Evolutionary conservation across 2,329 filamentous ascomycete species (phyloP), one percentile per base, ranked within the genome.

Genomic region (Emergomyces africanus): DNA sequence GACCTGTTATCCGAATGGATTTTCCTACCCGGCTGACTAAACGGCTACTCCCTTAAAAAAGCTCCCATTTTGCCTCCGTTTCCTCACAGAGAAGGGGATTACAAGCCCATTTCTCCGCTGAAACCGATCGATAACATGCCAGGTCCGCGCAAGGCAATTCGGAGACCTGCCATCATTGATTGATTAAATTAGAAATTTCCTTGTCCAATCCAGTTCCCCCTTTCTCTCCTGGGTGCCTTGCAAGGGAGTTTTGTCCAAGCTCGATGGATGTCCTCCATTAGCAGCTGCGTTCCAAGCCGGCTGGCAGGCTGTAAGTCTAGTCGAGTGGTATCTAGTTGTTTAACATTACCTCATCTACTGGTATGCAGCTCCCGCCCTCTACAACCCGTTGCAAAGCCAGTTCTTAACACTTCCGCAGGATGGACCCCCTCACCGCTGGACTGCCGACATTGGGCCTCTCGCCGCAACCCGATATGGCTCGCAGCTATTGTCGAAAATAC

Each of bases 211-310:
- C 49, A 35, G 49, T n/a, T 54, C 33, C 33, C 30, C n/a, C 12
- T 39, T 54, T 5, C 20, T 25, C n/a, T 39, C n/a, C 50, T 54
- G 5, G 3, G 5, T 4, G n/a, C 33, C 18, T 15, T 30, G 9
- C n/a, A 20, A 20, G 5, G 41, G 14, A 35, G 14, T 35, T 54
- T 41, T 28, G n/a, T 42, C n/a, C 23, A 9, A 41, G 35, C 42
- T 61, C 54, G 37, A 61, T 61, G 61, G 61, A 62, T 61, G 60
- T 62, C 54, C 57, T 46, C 59, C 42, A 33, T 62, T 58, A 54
- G 39, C 51, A 60, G 25, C 28, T 53, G 25, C 33, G 23, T 58
- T 53, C 44, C 25, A 46, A 42, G 57, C 57, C 61, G 54, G 37
- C 30, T 57, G 53, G 61, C 54, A 46, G 42, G 49, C 25, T 46